Evolutionary conservation across 148 eudicot genomes (phyloP).

Genomic region (Bassia scoparia): DNA sequence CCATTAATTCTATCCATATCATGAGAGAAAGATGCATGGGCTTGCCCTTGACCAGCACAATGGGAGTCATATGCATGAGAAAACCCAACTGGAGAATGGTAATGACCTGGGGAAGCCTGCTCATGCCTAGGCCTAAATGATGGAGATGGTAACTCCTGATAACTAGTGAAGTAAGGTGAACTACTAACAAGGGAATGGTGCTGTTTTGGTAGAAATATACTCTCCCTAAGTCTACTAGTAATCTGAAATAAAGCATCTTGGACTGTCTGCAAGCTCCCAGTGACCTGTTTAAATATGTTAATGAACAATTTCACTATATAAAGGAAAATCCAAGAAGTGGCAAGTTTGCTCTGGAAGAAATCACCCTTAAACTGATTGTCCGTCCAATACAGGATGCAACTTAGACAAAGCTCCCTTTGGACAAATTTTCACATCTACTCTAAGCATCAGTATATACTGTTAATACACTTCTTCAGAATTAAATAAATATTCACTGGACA

Average conservation of each 20-base stretch:
- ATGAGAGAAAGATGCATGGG: constrained; percentile 31
- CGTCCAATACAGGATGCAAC: neutral
- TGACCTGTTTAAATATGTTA: constrained; percentile 34
- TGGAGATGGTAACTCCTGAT: constrained; percentile 46
- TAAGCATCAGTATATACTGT: neutral
- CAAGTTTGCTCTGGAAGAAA: neutral
- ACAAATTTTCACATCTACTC: neutral
- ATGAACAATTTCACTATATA: neutral
- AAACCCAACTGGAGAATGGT: constrained; percentile 39
- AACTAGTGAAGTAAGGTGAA: constrained; percentile 30
- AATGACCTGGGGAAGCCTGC: constrained; percentile 47
- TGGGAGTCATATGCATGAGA: constrained; percentile 33
- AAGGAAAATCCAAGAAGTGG: neutral
- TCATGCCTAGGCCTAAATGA: constrained; percentile 50
- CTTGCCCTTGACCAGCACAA: constrained; percentile 29
- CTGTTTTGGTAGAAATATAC: constrained; percentile 34
- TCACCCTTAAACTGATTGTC: neutral
- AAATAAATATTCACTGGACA: constrained; percentile 46
- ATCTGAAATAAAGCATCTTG: constrained; percentile 60
- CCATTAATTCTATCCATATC: constrained; percentile 33
- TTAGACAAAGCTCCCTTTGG: neutral
- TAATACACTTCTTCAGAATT: neutral
- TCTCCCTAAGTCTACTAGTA: constrained; percentile 56
- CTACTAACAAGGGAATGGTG: constrained; percentile 30
- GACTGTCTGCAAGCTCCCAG: constrained; percentile 53